These are phyloP conservation scores for Backusella westeae DNA, from an alignment of 192 early-diverging fungal species.

Conservation along the genomic window DNA sequence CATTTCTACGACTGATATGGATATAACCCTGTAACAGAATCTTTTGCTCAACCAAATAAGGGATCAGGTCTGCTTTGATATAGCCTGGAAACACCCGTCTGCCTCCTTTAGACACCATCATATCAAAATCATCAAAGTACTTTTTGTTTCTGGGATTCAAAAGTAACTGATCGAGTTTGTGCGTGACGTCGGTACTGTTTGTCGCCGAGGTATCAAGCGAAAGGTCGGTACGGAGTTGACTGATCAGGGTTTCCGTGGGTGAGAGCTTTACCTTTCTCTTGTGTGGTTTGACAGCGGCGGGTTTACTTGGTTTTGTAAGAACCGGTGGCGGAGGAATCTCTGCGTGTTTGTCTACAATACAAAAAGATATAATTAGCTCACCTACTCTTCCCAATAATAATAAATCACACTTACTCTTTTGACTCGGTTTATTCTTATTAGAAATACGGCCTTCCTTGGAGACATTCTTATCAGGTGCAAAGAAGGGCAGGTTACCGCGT, in stretches of 20 bases:
- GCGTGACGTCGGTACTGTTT: not conserved
- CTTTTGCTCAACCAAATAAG: not conserved
- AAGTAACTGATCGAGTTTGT: not conserved
- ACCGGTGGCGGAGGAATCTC: not conserved
- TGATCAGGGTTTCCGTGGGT: not conserved
- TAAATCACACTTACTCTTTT: not conserved
- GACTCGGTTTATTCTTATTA: not conserved
- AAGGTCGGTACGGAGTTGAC: not conserved
- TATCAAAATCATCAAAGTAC: not conserved
- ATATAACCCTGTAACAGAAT: not conserved
- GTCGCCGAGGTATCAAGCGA: not conserved
- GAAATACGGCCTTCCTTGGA: not conserved
- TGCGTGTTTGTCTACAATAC: not conserved
- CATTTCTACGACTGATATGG: conserved; percentile 35
- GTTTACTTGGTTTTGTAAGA: not conserved
- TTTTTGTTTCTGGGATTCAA: not conserved
- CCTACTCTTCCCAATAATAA: not conserved
- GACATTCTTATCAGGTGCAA: not conserved
- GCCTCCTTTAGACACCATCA: not conserved
- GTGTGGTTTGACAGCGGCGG: not conserved
- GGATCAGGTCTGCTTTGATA: not conserved
- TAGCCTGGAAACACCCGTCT: not conserved
- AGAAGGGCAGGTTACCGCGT: not conserved
- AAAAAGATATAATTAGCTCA: not conserved
- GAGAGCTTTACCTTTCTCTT: not conserved